Evolutionary conservation across 305 asterid species (phyloP).

Genomic region (Fraxinus ornus): DNA sequence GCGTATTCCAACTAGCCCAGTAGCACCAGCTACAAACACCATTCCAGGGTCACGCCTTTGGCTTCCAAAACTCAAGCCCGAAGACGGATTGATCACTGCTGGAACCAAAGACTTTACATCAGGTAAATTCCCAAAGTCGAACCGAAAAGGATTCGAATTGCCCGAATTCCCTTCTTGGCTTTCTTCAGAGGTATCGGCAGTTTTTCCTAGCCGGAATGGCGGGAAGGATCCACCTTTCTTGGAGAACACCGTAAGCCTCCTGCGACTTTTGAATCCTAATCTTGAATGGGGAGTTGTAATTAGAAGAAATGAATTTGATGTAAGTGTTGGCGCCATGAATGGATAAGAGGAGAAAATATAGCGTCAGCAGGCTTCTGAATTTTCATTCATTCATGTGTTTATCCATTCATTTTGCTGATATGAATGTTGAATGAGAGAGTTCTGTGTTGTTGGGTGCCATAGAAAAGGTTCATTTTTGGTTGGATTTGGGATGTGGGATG

Average conservation of each 20-base stretch:
- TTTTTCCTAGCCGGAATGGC: slow-evolving; percentile 30
- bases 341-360: slow-evolving; percentile 7
- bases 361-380: slow-evolving; percentile 9
- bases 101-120: slow-evolving; percentile 70
- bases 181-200: slow-evolving; percentile 23
- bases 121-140: slow-evolving; percentile 59
- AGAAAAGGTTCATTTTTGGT: slow-evolving; percentile 6
- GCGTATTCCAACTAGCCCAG: slow-evolving; percentile 84
- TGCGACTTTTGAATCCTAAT: slow-evolving; percentile 29
- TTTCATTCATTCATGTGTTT: slow-evolving; percentile 23
- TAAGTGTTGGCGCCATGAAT: slow-evolving; percentile 75
- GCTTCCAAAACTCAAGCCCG: slow-evolving; percentile 54
- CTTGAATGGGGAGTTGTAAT: slow-evolving; percentile 51
- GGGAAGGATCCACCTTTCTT: slow-evolving; percentile 41
- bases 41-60: slow-evolving; percentile 71
- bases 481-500: slow-evolving; percentile 32
- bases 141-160: slow-evolving; percentile 56
- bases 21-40: slow-evolving; percentile 89
- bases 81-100: slow-evolving; percentile 37
- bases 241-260: slow-evolving; percentile 49
- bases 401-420: slow-evolving; percentile 20
- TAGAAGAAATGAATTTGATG: slow-evolving; percentile 70
- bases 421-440: slow-evolving; percentile 28
- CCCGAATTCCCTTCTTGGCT: slow-evolving; percentile 24
- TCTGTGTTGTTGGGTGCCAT: slow-evolving; percentile 21